Percentiles rank a stretch among this genome's conserved stretches.
phyloP scores from a whole-genome alignment of 2,329 filamentous ascomycete genomes.

The Ceratocystis albifundus region DNA sequence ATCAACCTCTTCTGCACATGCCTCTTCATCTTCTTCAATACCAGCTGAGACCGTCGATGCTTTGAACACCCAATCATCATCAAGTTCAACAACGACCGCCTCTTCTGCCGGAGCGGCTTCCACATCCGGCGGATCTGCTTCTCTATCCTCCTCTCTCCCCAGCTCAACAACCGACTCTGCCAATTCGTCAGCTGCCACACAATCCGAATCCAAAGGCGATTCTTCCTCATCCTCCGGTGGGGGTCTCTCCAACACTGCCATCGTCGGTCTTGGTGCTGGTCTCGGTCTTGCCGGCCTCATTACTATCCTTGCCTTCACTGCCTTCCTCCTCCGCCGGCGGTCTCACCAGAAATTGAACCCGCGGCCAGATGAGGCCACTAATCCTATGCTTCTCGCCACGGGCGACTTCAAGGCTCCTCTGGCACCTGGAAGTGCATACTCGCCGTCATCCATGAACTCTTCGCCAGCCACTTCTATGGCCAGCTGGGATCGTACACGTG shows the following conservation, averaged over 20 bases:
- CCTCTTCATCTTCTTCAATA: conserved; percentile 22
- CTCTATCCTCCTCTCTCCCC: conserved; percentile 19
- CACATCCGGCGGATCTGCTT: neutral
- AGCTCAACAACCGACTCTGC: neutral
- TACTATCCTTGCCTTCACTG: conserved; percentile 25
- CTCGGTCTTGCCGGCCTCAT: conserved; percentile 29
- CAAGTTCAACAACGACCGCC: conserved; percentile 12
- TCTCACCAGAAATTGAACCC: conserved; percentile 20
- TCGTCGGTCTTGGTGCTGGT: conserved; percentile 35
- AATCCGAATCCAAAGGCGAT: neutral
- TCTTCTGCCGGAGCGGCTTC: neutral
- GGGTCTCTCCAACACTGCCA: conserved; percentile 31
- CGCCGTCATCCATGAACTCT: conserved; percentile 4
- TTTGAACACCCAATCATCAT: neutral
- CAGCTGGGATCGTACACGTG: conserved; percentile 17
- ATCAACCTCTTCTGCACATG: conserved; percentile 21
- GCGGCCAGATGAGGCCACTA: neutral
- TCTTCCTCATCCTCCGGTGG: conserved; percentile 9
- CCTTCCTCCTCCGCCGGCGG: conserved; percentile 28
- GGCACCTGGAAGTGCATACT: neutral
- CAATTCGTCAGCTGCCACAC: neutral
- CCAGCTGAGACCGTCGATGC: neutral
- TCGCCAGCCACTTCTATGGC: conserved; percentile 15
- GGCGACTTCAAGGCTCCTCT: conserved; percentile 10
- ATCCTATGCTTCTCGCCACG: conserved; percentile 15